A percentile compares a stretch with the other conserved stretches of the same genome.
phyloP scores from a whole-genome alignment of 108 stramenopile species.

The Skeletonema menzelii region DNA sequence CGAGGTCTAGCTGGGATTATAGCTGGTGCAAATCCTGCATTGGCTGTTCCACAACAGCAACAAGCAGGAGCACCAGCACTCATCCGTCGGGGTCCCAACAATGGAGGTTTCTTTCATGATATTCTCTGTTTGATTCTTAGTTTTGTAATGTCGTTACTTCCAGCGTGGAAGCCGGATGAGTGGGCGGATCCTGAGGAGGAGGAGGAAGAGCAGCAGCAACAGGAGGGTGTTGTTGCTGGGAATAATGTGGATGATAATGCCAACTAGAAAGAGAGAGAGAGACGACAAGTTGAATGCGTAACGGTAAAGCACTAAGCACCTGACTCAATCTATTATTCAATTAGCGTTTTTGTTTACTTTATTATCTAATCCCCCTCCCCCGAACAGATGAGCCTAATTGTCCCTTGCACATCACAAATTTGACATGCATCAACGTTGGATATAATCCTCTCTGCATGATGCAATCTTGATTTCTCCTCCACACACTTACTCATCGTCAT shows the following conservation, averaged over 20 bases:
- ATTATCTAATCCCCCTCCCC: too few relatives aligned
- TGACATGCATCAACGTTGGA: neutral
- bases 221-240: neutral
- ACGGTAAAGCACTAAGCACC: neutral
- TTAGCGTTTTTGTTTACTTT: too few relatives aligned
- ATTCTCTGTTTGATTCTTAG: slow-evolving; percentile 39
- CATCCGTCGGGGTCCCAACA: slow-evolving; percentile 26
- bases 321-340: too few relatives aligned
- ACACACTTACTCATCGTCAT: neutral
- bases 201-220: neutral
- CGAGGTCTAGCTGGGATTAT: neutral
- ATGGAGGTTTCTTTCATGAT: slow-evolving; percentile 38
- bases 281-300: neutral
- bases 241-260: neutral
- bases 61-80: slow-evolving; percentile 1
- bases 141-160: slow-evolving; percentile 42
- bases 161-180: slow-evolving; percentile 43
- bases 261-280: too few relatives aligned
- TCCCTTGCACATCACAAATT: neutral
- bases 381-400: too few relatives aligned
- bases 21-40: neutral
- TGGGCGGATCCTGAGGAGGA: slow-evolving; percentile 16
- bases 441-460: neutral
- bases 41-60: neutral
- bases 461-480: neutral